These are phyloP conservation scores for Brassica napus DNA, from an alignment of 345 rosid species.

Conservation along the genomic window DNA sequence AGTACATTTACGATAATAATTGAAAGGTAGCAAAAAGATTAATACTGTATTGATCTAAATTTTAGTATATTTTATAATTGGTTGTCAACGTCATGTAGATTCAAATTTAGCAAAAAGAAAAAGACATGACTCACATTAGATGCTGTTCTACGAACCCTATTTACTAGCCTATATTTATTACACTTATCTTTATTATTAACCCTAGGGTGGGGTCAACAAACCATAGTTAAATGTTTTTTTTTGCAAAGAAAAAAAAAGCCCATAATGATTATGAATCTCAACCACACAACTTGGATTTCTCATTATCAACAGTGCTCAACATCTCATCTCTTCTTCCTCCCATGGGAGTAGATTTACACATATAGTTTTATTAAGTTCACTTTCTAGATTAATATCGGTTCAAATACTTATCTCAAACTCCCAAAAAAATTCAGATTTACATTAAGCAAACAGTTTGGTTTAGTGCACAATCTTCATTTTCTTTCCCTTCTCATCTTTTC, in stretches of 20 bases:
- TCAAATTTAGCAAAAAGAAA: slow-evolving; percentile 40
- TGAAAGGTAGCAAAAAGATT: not conserved
- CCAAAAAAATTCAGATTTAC: not conserved
- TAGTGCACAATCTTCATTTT: slow-evolving; percentile 23
- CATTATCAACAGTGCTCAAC: slow-evolving; percentile 45
- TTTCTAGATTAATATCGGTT: not conserved
- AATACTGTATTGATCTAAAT: not conserved
- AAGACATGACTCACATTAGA: slow-evolving; percentile 39
- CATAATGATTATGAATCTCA: slow-evolving; percentile 53
- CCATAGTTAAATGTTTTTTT: slow-evolving; percentile 41
- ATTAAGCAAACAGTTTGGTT: slow-evolving; percentile 11
- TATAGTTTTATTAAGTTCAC: not conserved
- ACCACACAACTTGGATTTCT: slow-evolving; percentile 62
- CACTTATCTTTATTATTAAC: slow-evolving; percentile 41
- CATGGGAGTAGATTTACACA: slow-evolving; percentile 4
- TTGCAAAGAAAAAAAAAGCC: not conserved
- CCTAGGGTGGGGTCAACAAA: slow-evolving; percentile 48
- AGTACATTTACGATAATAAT: not conserved
- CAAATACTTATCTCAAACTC: slow-evolving; percentile 5
- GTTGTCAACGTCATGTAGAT: slow-evolving; percentile 36
- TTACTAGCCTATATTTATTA: slow-evolving; percentile 47
- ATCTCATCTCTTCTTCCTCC: slow-evolving; percentile 26
- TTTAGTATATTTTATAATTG: not conserved
- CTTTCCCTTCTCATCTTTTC: not conserved
- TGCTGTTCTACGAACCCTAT: slow-evolving; percentile 34